Conservation (phyloP, 2,329 filamentous ascomycete species). For the Phyllosticta capitalensis region DNA sequence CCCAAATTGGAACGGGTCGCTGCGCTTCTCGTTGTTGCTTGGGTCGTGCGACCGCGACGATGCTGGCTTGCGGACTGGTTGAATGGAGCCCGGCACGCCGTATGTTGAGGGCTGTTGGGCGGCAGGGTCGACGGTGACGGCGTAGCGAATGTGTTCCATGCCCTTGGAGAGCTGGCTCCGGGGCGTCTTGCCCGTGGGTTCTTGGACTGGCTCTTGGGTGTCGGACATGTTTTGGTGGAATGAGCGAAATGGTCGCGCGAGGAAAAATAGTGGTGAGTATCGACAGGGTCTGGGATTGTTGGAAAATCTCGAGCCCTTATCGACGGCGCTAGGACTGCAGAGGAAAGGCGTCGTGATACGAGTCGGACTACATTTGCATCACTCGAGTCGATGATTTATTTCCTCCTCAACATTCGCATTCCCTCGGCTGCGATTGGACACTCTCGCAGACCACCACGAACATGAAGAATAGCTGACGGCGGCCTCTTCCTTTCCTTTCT, state of each 20-base stretch:
- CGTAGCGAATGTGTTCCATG: constrained; percentile 44
- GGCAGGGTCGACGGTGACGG: constrained; percentile 34
- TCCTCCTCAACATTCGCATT: background rate
- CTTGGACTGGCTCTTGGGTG: background rate
- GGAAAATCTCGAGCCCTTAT: constrained; percentile 2
- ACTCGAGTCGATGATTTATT: background rate
- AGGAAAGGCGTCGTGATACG: background rate
- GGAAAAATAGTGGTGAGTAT: background rate
- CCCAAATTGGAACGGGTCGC: constrained; percentile 91
- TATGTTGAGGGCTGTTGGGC: constrained; percentile 28
- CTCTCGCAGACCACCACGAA: background rate
- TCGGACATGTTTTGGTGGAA: background rate
- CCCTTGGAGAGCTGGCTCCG: constrained; percentile 40
- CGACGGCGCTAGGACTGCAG: background rate
- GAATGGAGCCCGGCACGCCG: constrained; percentile 38
- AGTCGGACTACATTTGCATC: background rate
- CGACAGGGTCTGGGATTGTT: background rate
- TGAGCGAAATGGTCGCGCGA: background rate
- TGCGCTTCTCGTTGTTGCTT: constrained; percentile 70
- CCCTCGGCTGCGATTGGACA: background rate
- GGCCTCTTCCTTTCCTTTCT: background rate
- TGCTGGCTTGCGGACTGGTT: constrained; percentile 34
- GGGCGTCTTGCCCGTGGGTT: constrained; percentile 12
- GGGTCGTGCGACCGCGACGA: constrained; percentile 60
- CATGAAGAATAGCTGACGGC: constrained; percentile 5